Conservation (phyloP, 371 early-diverging fungal genomes). For the Phascolomyces articulosus region DNA sequence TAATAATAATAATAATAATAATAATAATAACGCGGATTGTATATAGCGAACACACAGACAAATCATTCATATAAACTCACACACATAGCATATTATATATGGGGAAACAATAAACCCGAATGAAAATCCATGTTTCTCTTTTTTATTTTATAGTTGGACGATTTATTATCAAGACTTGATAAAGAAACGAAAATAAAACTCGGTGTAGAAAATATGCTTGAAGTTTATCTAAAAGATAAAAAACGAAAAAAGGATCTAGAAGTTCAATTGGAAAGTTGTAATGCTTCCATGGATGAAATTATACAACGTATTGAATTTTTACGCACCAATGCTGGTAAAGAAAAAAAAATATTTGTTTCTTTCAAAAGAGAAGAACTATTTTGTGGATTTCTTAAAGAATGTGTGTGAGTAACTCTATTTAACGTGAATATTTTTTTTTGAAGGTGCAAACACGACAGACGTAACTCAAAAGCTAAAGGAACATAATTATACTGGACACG, state of each 20-base stretch:
- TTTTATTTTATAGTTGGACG: constrained; percentile 33
- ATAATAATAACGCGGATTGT: background rate
- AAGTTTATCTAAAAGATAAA: constrained; percentile 44
- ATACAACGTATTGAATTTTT: constrained; percentile 51
- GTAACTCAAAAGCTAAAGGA: constrained; percentile 38
- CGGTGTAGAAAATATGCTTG: constrained; percentile 53
- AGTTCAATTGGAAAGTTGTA: constrained; percentile 45
- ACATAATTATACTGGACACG: constrained; percentile 34
- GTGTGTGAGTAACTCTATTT: no score
- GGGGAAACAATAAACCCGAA: background rate
- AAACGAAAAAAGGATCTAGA: constrained; percentile 59
- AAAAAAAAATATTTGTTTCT: no score
- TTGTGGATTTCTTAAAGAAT: no score
- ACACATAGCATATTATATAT: background rate
- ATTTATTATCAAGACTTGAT: constrained; percentile 28
- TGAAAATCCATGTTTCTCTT: no score
- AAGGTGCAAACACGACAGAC: constrained; percentile 25
- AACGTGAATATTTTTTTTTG: no score
- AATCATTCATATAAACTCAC: background rate
- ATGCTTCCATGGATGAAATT: constrained; percentile 45
- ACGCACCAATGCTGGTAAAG: constrained; percentile 39
- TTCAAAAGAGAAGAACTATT: no score
- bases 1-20: background rate
- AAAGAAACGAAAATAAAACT: constrained; percentile 44
- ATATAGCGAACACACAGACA: background rate